phyloP scores from a whole-genome alignment of 2,329 filamentous ascomycete genomes.

The Microdochium paspali region DNA sequence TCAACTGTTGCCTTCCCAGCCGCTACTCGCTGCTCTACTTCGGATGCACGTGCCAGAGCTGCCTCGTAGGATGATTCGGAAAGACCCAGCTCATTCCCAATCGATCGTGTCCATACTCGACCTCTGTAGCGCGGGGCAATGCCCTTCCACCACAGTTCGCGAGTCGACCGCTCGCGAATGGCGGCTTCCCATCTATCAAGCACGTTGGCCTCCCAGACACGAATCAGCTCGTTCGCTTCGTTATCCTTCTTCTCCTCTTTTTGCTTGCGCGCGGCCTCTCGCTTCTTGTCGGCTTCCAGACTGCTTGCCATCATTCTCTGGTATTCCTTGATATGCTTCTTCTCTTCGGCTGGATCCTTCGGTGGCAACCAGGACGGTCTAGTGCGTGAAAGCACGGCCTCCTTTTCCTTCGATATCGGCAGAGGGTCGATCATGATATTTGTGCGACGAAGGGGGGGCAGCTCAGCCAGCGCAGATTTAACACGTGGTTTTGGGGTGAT shows the following conservation, averaged over 20 bases:
- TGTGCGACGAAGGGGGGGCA: slow-evolving; percentile 60
- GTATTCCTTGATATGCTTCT: slow-evolving; percentile 76
- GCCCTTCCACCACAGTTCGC: slow-evolving; percentile 77
- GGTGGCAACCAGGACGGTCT: slow-evolving; percentile 78
- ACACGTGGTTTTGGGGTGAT: slow-evolving; percentile 38
- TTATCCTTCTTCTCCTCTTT: slow-evolving; percentile 45
- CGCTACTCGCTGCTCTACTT: slow-evolving; percentile 47
- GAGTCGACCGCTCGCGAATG: slow-evolving; percentile 57
- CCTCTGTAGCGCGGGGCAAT: slow-evolving; percentile 63
- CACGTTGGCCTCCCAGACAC: slow-evolving; percentile 68
- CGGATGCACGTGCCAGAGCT: slow-evolving; percentile 57
- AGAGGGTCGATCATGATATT: slow-evolving; percentile 80
- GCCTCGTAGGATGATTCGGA: slow-evolving; percentile 59
- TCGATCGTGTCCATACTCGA: slow-evolving; percentile 58
- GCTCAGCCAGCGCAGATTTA: slow-evolving; percentile 58
- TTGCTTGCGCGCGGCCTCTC: slow-evolving; percentile 40
- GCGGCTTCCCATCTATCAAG: slow-evolving; percentile 67
- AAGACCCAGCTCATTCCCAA: slow-evolving; percentile 65
- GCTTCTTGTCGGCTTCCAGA: slow-evolving; percentile 49
- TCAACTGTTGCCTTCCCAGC: slow-evolving; percentile 41
- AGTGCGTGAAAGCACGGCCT: slow-evolving; percentile 71
- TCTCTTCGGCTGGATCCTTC: slow-evolving; percentile 85
- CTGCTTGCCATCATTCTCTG: slow-evolving; percentile 70
- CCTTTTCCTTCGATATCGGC: slow-evolving; percentile 78
- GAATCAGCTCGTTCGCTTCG: slow-evolving; percentile 42